Percentiles rank a stretch among this genome's conserved stretches.
phyloP scores from a whole-genome alignment of 345 rosid species.

The Pugionium dolabratum region DNA sequence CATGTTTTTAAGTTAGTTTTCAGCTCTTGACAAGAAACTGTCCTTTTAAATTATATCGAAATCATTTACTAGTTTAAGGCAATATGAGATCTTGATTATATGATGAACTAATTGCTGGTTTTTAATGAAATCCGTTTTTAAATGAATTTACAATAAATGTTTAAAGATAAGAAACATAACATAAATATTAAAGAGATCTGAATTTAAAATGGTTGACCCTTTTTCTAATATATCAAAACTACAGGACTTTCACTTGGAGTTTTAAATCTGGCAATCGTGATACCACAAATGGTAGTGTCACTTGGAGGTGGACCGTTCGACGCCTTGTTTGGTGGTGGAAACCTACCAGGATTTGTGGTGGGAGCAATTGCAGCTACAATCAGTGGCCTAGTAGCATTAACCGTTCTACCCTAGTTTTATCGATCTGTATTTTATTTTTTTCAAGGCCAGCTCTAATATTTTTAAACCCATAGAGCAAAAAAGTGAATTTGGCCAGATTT shows the following conservation, averaged over 20 bases:
- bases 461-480: slow-evolving; percentile 8
- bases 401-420: slow-evolving; percentile 13
- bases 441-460: not conserved
- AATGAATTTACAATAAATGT: not conserved
- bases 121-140: not conserved
- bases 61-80: not conserved
- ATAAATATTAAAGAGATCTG: not conserved
- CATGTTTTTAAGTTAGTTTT: not conserved
- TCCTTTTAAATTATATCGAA: not conserved
- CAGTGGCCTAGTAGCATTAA: slow-evolving; percentile 27
- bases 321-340: slow-evolving; percentile 32
- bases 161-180: not conserved
- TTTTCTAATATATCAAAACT: not conserved
- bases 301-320: slow-evolving; percentile 32
- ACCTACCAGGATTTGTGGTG: slow-evolving; percentile 30
- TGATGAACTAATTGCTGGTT: not conserved
- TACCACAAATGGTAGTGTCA: slow-evolving; percentile 50
- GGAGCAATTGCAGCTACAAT: slow-evolving; percentile 35
- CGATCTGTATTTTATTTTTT: not conserved
- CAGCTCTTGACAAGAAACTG: not conserved
- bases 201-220: not conserved
- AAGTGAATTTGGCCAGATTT: not conserved
- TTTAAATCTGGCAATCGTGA: slow-evolving; percentile 71
- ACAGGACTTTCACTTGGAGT: slow-evolving; percentile 84
- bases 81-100: not conserved